These are phyloP conservation scores for Inosperma sp. DNA, from an alignment of 768 basidiomycete species.

Conservation along the genomic window DNA sequence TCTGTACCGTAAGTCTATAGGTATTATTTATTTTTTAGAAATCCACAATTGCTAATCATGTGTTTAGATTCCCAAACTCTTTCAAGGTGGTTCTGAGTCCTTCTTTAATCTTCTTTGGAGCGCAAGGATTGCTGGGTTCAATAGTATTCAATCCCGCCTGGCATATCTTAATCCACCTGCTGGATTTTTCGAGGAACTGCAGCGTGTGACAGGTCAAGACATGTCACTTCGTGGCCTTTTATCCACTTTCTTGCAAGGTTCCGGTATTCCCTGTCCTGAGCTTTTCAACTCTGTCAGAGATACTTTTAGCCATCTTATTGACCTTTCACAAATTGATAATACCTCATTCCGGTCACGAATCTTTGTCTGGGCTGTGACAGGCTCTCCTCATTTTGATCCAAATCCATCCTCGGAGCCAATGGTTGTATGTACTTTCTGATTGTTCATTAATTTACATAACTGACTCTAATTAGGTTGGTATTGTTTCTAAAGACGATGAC, in stretches of 20 bases:
- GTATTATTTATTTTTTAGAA: not conserved
- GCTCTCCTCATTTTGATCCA: not conserved
- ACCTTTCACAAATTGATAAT: not conserved
- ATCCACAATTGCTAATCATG: not conserved
- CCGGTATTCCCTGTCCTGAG: not conserved
- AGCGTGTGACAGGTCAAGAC: not conserved
- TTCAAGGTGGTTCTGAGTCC: not conserved
- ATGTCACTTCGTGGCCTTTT: not conserved
- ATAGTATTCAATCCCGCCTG: not conserved
- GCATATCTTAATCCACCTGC: not conserved
- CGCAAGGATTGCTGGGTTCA: not conserved
- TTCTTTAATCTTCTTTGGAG: not conserved
- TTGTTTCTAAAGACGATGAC: not conserved
- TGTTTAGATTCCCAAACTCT: conserved; percentile 1
- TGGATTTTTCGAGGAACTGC: not conserved
- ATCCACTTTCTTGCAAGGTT: not conserved
- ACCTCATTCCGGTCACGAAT: not conserved
- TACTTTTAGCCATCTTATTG: not conserved
- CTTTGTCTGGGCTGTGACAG: conserved; percentile 6
- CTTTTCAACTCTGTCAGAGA: not conserved
- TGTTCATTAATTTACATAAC: not conserved
- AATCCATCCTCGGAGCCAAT: not conserved
- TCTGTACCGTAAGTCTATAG: too few species aligned
- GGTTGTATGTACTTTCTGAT: not conserved
- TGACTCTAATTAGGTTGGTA: not conserved